Conservation (phyloP, 768 basidiomycete species). For the Russula emetica region DNA sequence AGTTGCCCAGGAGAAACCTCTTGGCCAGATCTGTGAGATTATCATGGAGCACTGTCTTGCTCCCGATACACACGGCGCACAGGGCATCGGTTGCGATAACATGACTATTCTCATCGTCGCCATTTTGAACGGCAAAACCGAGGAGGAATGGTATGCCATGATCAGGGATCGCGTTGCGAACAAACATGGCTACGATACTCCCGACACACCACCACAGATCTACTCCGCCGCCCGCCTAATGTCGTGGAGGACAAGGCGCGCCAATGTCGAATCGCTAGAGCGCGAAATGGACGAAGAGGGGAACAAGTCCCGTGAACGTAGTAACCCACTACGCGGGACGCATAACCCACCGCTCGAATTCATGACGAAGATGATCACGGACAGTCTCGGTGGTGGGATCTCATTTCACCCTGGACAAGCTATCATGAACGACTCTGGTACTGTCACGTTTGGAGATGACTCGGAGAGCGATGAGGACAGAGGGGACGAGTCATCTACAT, state of each 20-base stretch:
- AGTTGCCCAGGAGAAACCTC: conserved; percentile 71
- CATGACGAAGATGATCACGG: conserved; percentile 24
- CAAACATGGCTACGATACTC: conserved; percentile 73
- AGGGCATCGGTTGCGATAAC: conserved; percentile 97
- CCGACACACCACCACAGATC: conserved; percentile 67
- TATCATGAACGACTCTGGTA: conserved; percentile 46
- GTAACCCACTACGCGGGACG: conserved; percentile 6
- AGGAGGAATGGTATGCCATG: conserved; percentile 92
- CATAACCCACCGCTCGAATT: conserved; percentile 16
- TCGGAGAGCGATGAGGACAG: conserved; percentile 57
- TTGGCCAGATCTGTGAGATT: conserved; percentile 81
- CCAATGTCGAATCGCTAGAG: conserved; percentile 46
- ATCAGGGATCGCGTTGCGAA: conserved; percentile 74
- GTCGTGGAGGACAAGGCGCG: conserved; percentile 55
- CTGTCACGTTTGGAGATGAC: conserved; percentile 58
- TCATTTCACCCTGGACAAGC: conserved; percentile 56
- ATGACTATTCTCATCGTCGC: conserved; percentile 96
- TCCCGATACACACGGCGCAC: conserved; percentile 84
- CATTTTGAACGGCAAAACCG: conserved; percentile 78
- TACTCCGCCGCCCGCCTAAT: conserved; percentile 62
- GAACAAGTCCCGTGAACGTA: conserved; percentile 13
- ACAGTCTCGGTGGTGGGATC: conserved; percentile 42
- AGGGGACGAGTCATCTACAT: conserved; percentile 35
- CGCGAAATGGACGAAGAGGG: conserved; percentile 37
- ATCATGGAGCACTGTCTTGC: conserved; percentile 93